These are phyloP conservation scores for Clavulina sp. DNA, from an alignment of 768 basidiomycete species.

Conservation along the genomic window DNA sequence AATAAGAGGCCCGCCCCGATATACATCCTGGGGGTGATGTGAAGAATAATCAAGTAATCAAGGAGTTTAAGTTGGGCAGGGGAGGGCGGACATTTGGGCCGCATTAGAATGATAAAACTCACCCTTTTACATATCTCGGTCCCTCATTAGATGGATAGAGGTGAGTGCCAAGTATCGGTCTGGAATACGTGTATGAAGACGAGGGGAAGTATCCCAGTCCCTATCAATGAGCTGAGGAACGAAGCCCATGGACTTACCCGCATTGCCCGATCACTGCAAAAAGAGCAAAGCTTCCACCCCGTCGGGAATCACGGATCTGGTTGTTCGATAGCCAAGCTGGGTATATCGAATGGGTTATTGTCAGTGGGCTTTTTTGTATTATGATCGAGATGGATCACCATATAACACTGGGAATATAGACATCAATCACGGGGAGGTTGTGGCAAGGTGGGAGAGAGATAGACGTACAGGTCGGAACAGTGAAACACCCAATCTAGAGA, in stretches of 20 bases:
- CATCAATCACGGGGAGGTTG: neutral
- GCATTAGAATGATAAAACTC: neutral
- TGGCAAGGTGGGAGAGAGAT: neutral
- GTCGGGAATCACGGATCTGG: neutral
- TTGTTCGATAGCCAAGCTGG: slow-evolving; percentile 1
- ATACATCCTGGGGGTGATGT: neutral
- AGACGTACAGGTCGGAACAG: neutral
- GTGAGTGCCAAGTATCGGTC: neutral
- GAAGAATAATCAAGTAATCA: no score
- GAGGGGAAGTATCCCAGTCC: neutral
- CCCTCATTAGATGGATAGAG: neutral
- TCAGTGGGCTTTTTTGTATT: no score
- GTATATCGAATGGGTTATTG: neutral
- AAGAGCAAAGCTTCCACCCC: neutral
- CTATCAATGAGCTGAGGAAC: neutral
- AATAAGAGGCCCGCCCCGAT: neutral
- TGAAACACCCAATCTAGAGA: slow-evolving; percentile 1
- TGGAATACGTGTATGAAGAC: no score
- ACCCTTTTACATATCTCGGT: neutral
- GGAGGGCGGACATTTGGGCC: neutral
- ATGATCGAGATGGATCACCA: neutral
- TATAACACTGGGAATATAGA: neutral
- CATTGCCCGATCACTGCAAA: slow-evolving; percentile 1
- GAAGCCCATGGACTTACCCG: neutral
- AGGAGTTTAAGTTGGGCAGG: neutral